These are phyloP conservation scores for Pleurotus ostreatus DNA, from an alignment of 768 basidiomycete genomes.

Conservation along the genomic window DNA sequence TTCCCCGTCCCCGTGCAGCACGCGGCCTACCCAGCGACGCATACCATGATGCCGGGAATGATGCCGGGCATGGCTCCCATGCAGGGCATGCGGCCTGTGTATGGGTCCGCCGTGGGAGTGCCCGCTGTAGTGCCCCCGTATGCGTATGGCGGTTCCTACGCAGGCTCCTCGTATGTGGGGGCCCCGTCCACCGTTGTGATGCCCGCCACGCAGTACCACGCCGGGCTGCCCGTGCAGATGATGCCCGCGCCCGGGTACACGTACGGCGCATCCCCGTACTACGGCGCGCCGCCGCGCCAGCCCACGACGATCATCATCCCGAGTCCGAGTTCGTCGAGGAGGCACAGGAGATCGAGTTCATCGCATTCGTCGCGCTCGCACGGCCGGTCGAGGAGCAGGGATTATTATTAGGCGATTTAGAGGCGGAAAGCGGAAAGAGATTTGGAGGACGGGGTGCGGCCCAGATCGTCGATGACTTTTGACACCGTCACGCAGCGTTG, in stretches of 20 bases:
- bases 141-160: not conserved
- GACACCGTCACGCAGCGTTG: not conserved
- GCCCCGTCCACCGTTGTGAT: not conserved
- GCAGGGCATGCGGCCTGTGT: not conserved
- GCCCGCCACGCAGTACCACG: not conserved
- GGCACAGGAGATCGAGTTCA: not conserved
- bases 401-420: not conserved
- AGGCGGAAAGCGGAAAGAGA: not conserved
- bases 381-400: not conserved
- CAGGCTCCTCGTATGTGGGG: not conserved
- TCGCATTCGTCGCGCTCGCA: not conserved
- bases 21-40: not conserved
- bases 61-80: not conserved
- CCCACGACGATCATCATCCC: constrained; percentile 1
- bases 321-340: not conserved
- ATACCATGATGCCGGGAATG: not conserved
- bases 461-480: not conserved
- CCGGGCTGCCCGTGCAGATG: constrained; percentile 3
- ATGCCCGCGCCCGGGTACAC: not conserved
- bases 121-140: not conserved
- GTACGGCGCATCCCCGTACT: constrained; percentile 3
- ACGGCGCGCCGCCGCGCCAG: not conserved
- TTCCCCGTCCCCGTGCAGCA: constrained; percentile 1
- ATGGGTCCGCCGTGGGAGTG: not conserved
- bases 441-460: not conserved